These are phyloP conservation scores for Colletotrichum melonis DNA, from an alignment of 2,329 filamentous ascomycete genomes.

Conservation along the genomic window DNA sequence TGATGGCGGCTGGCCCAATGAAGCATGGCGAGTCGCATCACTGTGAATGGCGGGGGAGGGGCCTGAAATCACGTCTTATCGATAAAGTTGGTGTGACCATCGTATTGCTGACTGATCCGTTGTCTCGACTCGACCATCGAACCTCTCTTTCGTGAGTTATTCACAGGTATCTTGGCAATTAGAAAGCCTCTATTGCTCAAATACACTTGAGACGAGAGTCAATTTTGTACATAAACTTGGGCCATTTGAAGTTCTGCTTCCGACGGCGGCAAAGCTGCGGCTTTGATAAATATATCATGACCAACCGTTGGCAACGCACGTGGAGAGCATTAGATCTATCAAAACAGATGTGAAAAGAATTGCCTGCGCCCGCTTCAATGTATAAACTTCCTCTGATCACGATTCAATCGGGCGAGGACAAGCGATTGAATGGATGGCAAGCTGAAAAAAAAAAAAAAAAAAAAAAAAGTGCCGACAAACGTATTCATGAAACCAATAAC, in stretches of 20 bases:
- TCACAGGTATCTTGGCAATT: not conserved
- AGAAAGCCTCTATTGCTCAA: not conserved
- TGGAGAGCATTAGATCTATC: not conserved
- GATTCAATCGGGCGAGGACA: not conserved
- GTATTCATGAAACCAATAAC: slow-evolving; percentile 4
- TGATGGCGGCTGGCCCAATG: not conserved
- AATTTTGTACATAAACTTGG: not conserved
- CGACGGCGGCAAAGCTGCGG: not conserved
- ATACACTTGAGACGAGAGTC: not conserved
- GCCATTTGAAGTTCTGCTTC: not conserved
- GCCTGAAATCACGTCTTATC: slow-evolving; percentile 26
- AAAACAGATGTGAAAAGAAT: too few species aligned
- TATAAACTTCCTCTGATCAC: not conserved
- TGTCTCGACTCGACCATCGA: not conserved
- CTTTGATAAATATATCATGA: not conserved
- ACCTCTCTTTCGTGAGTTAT: not conserved
- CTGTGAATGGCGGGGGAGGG: slow-evolving; percentile 12
- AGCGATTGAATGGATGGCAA: not conserved
- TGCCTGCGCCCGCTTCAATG: too few species aligned
- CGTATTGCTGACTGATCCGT: slow-evolving; percentile 9
- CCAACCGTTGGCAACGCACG: not conserved
- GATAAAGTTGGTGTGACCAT: slow-evolving; percentile 29
- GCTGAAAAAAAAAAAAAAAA: not conserved
- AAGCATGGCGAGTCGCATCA: not conserved
- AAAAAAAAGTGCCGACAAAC: not conserved